Base-by-base conservation (phyloP, 345 rosid genomes). In the Orychophragmus violaceus region DNA sequence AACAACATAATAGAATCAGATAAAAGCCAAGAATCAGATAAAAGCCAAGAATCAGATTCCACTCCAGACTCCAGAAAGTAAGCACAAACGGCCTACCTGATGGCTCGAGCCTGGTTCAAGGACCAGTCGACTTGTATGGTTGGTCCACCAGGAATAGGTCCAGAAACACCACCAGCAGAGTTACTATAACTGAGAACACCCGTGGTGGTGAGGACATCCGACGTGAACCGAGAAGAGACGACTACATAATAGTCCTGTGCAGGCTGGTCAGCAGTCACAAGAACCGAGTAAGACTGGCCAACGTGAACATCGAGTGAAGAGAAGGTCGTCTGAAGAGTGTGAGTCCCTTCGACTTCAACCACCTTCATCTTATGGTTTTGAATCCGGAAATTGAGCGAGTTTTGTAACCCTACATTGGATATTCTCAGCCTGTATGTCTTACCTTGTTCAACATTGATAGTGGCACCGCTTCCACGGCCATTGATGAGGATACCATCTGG, bases 301-400 rank as follows among this genome's bases (percentile, higher is more conserved):
- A 85, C 82, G 41, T 94, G 99, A 70, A 94, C 83, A 48, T 94
- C 99, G 6, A 94, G 86, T 0, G 97, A 87, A 8, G 99, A 94
- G 76, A 81, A 94, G 24, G 86, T 83, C 8, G 83, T 81, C 57
- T 88, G 99, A 29, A 94, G 82, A 16, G 90, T 84, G 8, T 94
- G 97, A 4, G 84, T 94, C 23, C 99, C 99, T 79, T 94, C 99
- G 0, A 94, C 97, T 79, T 94, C 99, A 3, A 90, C 84, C 56
- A 94, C 54, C 48, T 70, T 78, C 93, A 94, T 75, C 69, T 72
- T 87, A 75, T 94, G 99, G 78, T 88, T 79, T 69, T 90, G 96
- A 74, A 94, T 88, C 3, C 96, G 82, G 82, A 94, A 94, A 79
- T 94, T 94, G 57, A 94, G 90, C 6, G 97, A 78, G 74, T 79